Evolutionary conservation across 108 stramenopile genomes (phyloP), one percentile per base, ranked within the genome.

Genomic region (Nitzschia palea): DNA sequence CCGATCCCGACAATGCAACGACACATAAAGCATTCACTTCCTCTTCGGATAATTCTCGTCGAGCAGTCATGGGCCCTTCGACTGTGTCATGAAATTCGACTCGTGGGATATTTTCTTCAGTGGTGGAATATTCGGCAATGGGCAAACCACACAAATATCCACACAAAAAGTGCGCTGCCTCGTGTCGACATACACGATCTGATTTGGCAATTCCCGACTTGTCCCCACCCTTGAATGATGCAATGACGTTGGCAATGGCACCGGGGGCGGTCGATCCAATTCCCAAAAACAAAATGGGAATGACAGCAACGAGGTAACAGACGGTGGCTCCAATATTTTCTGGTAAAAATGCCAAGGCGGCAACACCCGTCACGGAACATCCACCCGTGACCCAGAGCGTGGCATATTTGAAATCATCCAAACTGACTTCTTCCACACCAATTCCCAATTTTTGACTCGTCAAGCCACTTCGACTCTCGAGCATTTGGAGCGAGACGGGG

Each of bases 341-440:
- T 8, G 89, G 93, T 9, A 94, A 62, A 33, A 93, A 56, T 3
- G 88, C 89, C 37, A 90, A 61, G 0, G 82, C 52, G 2, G 66
- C 62, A 5, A 94, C 69, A 3, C 87, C 93, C 12, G 78, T 42
- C 0, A 89, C 67, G 6, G 84, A 71, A 43, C 68, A 69, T 9
- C 79, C 86, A 6, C 85, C 61, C 3, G 80, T 76, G 3, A 94
- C 86, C 34, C 64, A 81, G 1, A 90, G 44, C 3, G 93, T 90
- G 12, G 86, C 84, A 71, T 89, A 82, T 52, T 80, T 88, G 76
- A 94, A 90, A 63, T 94, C 93, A 65, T 94, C 93, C 61, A 94
- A 74, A 45, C 73, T 77, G 32, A 94, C 89, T 66, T 88, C 85
- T 25, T 76, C 78, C 28, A 78, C 83, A 23, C 82, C 85, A 43